Evolutionary conservation across 2,329 filamentous ascomycete species (phyloP), one percentile per base, ranked within the genome.

Genomic region (Aureobasidium subglaciale): DNA sequence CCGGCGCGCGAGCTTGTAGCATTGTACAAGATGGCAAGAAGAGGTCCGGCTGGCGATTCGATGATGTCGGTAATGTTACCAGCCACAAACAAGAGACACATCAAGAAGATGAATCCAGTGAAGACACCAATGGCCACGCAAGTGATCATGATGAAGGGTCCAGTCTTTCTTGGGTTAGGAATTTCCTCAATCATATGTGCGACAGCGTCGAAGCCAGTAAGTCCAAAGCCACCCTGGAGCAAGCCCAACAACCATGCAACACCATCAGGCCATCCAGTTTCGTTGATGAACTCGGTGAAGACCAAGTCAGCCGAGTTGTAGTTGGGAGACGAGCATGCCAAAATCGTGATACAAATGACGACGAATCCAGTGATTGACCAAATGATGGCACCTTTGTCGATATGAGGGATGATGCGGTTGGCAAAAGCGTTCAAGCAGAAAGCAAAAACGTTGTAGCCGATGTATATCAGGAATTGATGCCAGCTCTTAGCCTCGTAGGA

Each of bases 381-480:
- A 49, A 83, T 77, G 61, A 90, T 86, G 1, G 86, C 86, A 16
- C 77, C 76, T 65, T 86, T 83, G 64, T 84, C 89, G 61, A 89
- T 74, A 11, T 78, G 75, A 0, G 86, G 85, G 3, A 90, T 73
- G 3, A 83, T 63, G 3, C 74, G 71, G 62, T 82, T 85, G 64
- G 78, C 73, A 60, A 88, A 85, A 1, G 82, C 79, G 60, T 89
- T 89, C 67, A 88, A 72, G 45, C 80, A 56, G 57, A 88, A 81
- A 3, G 82, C 82, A 15, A 79, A 68, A 16, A 83, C 58, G 13
- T 81, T 84, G 64, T 84, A 84, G 6, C 69, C 84, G 41, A 86
- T 76, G 67, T 88, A 89, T 45, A 89, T 84, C 25, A 88, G 72
- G 67, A 89, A 89, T 60, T 87, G 83, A 62, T 90, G 85, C 83